Percentiles rank a stretch among this genome's conserved stretches.
phyloP scores from a whole-genome alignment of 345 rosid species.

The Boechera stricta region DNA sequence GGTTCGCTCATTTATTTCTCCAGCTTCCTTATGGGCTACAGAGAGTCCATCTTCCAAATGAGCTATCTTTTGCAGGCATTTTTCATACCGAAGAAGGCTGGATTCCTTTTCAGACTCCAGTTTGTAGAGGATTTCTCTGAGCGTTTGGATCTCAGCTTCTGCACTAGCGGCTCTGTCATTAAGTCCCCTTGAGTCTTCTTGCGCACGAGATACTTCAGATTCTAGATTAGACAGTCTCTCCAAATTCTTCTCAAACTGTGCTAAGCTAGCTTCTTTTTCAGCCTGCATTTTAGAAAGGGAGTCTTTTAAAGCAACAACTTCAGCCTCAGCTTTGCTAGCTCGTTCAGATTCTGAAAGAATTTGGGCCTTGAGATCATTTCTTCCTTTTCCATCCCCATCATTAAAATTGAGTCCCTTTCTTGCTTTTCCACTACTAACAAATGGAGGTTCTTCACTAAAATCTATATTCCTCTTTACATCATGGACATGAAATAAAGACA shows the following conservation, averaged over 20 bases:
- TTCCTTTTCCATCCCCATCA: slow-evolving; percentile 59
- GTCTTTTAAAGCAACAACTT: slow-evolving; percentile 67
- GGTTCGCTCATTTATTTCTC: slow-evolving; percentile 61
- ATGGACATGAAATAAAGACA: slow-evolving; percentile 51
- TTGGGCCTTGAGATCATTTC: slow-evolving; percentile 54
- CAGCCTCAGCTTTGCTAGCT: slow-evolving; percentile 67
- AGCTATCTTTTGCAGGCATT: slow-evolving; percentile 68
- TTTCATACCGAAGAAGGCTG: slow-evolving; percentile 63
- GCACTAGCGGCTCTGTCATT: slow-evolving; percentile 67
- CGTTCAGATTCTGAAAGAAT: slow-evolving; percentile 69
- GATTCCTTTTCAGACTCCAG: slow-evolving; percentile 72
- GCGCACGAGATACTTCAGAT: slow-evolving; percentile 65
- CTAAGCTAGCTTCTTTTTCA: slow-evolving; percentile 78
- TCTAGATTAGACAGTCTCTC: slow-evolving; percentile 77
- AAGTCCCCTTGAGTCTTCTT: slow-evolving; percentile 63
- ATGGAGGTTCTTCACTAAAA: slow-evolving; percentile 59
- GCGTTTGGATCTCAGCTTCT: slow-evolving; percentile 73
- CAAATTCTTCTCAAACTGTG: slow-evolving; percentile 67
- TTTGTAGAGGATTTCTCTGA: slow-evolving; percentile 60
- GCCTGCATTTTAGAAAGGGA: slow-evolving; percentile 75
- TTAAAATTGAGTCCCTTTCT: slow-evolving; percentile 79
- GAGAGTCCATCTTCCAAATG: slow-evolving; percentile 61
- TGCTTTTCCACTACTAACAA: slow-evolving; percentile 58
- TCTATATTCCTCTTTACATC: slow-evolving; percentile 58
- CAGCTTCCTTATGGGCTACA: slow-evolving; percentile 55